Evolutionary conservation across 441 rosid species (phyloP).

Genomic region (Flueggea neowawraea): DNA sequence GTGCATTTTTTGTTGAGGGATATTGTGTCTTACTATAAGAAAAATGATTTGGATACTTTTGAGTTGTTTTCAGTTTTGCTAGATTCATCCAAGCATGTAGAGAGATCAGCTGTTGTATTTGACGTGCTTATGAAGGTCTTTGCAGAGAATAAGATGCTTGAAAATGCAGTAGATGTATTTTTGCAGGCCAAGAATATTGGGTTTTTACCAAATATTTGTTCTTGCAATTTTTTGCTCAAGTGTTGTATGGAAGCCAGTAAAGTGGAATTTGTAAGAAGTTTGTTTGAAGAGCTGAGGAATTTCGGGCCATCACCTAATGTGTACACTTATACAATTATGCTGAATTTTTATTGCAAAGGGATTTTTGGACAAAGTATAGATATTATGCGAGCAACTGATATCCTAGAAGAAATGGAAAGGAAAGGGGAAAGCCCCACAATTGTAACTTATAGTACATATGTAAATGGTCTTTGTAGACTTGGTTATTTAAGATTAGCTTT

Average conservation of each 20-base stretch:
- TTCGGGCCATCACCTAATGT: constrained; percentile 46
- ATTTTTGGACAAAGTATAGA: constrained; percentile 20
- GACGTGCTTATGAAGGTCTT: constrained; percentile 47
- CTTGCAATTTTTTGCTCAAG: constrained; percentile 65
- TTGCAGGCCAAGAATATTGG: constrained; percentile 28
- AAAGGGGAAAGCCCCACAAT: constrained; percentile 31
- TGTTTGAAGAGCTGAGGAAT: constrained; percentile 39
- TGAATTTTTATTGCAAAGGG: constrained; percentile 38
- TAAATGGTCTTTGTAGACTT: constrained; percentile 45
- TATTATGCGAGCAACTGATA: constrained; percentile 20
- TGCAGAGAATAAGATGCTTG: constrained; percentile 47
- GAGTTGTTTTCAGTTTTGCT: constrained; percentile 34
- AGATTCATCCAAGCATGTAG: constrained; percentile 23
- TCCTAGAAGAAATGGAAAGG: constrained; percentile 41
- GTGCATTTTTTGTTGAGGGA: constrained; percentile 43
- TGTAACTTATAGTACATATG: constrained; percentile 40
- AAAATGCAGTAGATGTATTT: constrained; percentile 32
- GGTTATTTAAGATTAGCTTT: constrained; percentile 35
- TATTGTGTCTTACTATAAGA: constrained; percentile 25
- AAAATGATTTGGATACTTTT: constrained; percentile 27
- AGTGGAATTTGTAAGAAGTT: constrained; percentile 17
- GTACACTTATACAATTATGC: constrained; percentile 46
- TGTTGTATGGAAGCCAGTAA: constrained; percentile 35
- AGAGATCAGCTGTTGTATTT: constrained; percentile 19
- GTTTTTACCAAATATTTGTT: constrained; percentile 24